Conservation (phyloP, 495 filamentous ascomycete species). For the Hypomontagnella monticulosa region DNA sequence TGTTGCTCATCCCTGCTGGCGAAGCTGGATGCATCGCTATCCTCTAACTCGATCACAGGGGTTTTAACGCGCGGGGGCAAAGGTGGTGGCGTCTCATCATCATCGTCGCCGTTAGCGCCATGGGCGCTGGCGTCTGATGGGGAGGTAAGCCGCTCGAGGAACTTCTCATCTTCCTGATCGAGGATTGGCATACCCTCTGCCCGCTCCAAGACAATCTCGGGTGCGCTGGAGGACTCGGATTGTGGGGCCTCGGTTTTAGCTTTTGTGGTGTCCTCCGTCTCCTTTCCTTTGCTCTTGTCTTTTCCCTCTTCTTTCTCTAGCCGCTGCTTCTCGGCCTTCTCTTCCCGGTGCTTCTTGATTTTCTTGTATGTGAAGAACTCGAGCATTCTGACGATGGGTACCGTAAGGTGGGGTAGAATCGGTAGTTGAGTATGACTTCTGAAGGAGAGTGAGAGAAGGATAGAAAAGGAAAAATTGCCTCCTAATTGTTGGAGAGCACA, state of each 20-base stretch:
- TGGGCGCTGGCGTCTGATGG: slow-evolving; percentile 19
- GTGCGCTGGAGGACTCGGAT: slow-evolving; percentile 10
- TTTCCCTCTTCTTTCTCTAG: slow-evolving; percentile 39
- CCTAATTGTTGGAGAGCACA: slow-evolving; percentile 6
- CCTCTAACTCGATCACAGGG: slow-evolving; percentile 55
- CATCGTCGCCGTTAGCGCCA: slow-evolving; percentile 34
- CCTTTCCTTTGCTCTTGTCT: slow-evolving; percentile 18
- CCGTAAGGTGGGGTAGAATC: neutral
- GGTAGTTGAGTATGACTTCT: neutral
- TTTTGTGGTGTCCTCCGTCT: slow-evolving; percentile 12
- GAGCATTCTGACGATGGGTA: slow-evolving; percentile 46
- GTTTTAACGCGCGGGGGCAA: slow-evolving; percentile 56
- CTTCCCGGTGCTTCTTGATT: slow-evolving; percentile 55
- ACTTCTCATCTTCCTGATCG: slow-evolving; percentile 54
- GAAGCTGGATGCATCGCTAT: slow-evolving; percentile 49
- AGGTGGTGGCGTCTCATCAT: slow-evolving; percentile 49
- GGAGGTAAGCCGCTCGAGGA: slow-evolving; percentile 55
- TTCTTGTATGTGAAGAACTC: slow-evolving; percentile 56
- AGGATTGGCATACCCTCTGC: slow-evolving; percentile 47
- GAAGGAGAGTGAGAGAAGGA: slow-evolving; percentile 5
- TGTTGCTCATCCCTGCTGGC: slow-evolving; percentile 25
- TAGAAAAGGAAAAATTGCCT: neutral
- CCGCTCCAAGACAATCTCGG: slow-evolving; percentile 13
- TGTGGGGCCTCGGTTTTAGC: neutral
- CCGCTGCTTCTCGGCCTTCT: slow-evolving; percentile 49